A percentile compares a stretch with the other conserved stretches of the same genome.
These are phyloP conservation scores for Fusarium sp. DNA, from an alignment of 2,329 filamentous ascomycete genomes.

Conservation along the genomic window DNA sequence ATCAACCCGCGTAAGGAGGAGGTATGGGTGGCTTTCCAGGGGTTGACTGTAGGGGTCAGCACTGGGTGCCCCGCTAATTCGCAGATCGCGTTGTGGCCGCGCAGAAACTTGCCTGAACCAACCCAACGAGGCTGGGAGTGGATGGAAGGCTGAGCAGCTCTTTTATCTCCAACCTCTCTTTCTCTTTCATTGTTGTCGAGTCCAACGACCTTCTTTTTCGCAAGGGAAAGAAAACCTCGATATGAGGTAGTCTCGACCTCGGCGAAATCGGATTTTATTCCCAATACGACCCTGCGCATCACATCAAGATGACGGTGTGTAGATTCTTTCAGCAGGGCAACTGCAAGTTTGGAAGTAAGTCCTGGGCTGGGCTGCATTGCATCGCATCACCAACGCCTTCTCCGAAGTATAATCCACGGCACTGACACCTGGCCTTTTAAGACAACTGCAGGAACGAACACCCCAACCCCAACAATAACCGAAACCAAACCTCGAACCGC, in stretches of 20 bases:
- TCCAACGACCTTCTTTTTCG: neutral
- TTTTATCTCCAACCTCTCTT: conserved; percentile 7
- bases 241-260: conserved; percentile 35
- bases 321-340: conserved; percentile 60
- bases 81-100: neutral
- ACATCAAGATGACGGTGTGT: conserved; percentile 53
- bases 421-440: conserved; percentile 38
- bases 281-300: neutral
- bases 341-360: conserved; percentile 62
- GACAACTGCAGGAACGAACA: conserved; percentile 65
- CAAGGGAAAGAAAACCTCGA: conserved; percentile 9
- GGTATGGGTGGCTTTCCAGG: neutral
- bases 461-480: conserved; percentile 48
- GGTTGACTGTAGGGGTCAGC: neutral
- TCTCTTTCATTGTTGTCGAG: neutral
- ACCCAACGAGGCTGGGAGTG: conserved; percentile 35
- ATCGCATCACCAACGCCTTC: neutral
- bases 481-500: conserved; percentile 58
- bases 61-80: conserved; percentile 2
- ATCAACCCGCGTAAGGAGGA: neutral
- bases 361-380: neutral
- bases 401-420: neutral
- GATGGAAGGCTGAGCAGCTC: conserved; percentile 37
- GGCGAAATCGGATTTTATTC: conserved; percentile 25
- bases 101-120: conserved; percentile 11